phyloP scores from a whole-genome alignment of 2,329 filamentous ascomycete genomes.

The Fusarium poae region DNA sequence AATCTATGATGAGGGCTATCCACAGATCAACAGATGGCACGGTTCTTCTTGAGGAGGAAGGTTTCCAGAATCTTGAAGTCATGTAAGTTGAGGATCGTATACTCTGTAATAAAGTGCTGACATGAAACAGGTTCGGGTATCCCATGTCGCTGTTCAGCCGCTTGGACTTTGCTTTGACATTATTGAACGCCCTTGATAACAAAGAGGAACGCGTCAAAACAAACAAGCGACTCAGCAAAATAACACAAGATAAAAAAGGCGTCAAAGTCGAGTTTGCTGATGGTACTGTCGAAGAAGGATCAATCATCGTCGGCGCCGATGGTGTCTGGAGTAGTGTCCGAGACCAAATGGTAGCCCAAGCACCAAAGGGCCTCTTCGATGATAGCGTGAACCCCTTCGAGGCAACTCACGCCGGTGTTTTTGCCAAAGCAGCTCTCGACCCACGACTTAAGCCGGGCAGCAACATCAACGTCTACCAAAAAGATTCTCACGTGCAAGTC shows the following conservation, averaged over 20 bases:
- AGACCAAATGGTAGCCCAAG: slow-evolving; percentile 20
- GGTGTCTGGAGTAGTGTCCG: slow-evolving; percentile 28
- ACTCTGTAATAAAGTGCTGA: rapidly evolving
- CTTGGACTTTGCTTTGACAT: slow-evolving; percentile 15
- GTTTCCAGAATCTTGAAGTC: neutral
- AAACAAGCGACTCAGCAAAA: slow-evolving; percentile 24
- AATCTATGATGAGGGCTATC: slow-evolving; percentile 17
- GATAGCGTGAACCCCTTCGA: slow-evolving; percentile 19
- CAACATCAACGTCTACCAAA: slow-evolving; percentile 25
- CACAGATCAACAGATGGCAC: slow-evolving; percentile 18
- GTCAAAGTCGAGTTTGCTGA: slow-evolving; percentile 23
- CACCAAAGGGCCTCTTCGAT: slow-evolving; percentile 28
- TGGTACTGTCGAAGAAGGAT: slow-evolving; percentile 20
- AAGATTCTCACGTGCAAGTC: slow-evolving; percentile 23
- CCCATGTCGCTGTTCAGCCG: slow-evolving; percentile 28
- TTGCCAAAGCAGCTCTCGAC: neutral
- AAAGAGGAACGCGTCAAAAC: slow-evolving; percentile 16
- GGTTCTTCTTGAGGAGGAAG: slow-evolving; percentile 1
- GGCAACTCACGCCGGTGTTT: slow-evolving; percentile 14
- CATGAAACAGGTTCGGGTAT: slow-evolving; percentile 15
- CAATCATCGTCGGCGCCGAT: slow-evolving; percentile 2
- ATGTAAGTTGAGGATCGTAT: neutral
- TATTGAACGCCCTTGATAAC: slow-evolving; percentile 12
- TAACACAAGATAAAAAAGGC: neutral
- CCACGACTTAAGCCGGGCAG: neutral